Percentiles rank a stretch among this genome's conserved stretches.
These are phyloP conservation scores for Artemisia tridentata DNA, from an alignment of 129 eudicot genomes.

Conservation along the genomic window DNA sequence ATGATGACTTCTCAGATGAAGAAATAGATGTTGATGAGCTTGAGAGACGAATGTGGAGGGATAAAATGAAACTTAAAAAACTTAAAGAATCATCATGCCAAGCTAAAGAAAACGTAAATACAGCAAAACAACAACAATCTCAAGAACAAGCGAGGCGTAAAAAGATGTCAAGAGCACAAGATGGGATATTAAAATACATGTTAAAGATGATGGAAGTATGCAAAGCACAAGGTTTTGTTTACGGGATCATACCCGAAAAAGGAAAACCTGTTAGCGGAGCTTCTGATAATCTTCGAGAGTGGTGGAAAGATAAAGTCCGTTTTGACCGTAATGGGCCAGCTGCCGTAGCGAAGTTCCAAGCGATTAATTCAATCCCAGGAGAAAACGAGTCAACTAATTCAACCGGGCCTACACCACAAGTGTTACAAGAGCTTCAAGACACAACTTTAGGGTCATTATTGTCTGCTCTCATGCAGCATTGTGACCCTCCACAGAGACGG, in stretches of 20 bases:
- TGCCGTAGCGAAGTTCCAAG: constrained; percentile 60
- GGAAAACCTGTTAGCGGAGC: constrained; percentile 94
- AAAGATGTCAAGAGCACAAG: constrained; percentile 82
- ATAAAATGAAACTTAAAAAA: constrained; percentile 64
- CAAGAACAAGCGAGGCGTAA: constrained; percentile 57
- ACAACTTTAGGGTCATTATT: constrained; percentile 78
- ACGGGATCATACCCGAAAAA: constrained; percentile 81
- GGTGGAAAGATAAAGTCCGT: constrained; percentile 96
- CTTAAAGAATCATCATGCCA: constrained; percentile 47
- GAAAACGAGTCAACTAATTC: constrained; percentile 41
- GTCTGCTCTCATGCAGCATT: constrained; percentile 82
- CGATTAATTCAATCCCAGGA: constrained; percentile 50
- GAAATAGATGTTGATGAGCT: constrained; percentile 84
- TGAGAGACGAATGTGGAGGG: constrained; percentile 80
- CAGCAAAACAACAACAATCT: constrained; percentile 58
- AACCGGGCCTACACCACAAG: constrained; percentile 73
- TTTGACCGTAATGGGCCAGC: constrained; percentile 91
- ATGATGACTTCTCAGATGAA: constrained; percentile 72
- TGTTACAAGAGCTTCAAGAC: constrained; percentile 81
- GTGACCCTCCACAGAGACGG: constrained; percentile 81
- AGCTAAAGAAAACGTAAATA: constrained; percentile 39
- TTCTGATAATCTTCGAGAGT: constrained; percentile 75
- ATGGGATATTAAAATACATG: constrained; percentile 76
- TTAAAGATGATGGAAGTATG: constrained; percentile 92
- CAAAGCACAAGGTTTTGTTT: constrained; percentile 82